Conservation (phyloP, 768 basidiomycete genomes). For the Cystobasidium tubakii region DNA sequence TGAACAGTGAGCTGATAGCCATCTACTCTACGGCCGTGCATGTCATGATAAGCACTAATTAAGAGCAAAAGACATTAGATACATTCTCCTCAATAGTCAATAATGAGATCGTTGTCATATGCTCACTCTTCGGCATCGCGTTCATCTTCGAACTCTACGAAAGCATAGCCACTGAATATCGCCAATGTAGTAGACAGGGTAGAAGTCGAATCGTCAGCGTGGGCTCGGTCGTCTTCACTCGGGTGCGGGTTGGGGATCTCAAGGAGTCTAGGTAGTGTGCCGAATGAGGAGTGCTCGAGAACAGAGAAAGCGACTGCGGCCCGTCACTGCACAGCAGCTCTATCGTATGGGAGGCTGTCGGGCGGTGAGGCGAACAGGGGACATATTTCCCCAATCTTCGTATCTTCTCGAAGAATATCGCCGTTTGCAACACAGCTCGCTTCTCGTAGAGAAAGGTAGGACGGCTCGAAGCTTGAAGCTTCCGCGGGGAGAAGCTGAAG, state of each 20-base stretch:
- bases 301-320: too few species aligned
- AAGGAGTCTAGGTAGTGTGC: background rate
- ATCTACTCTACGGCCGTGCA: constrained; percentile 29
- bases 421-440: too few species aligned
- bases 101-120: too few species aligned
- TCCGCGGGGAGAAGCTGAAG: background rate
- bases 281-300: too few species aligned
- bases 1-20: constrained; percentile 32
- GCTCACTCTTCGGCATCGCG: constrained; percentile 30
- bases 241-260: background rate
- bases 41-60: constrained; percentile 24
- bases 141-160: constrained; percentile 29
- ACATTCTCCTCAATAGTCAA: background rate
- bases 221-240: background rate
- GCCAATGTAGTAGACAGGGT: background rate
- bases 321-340: too few species aligned
- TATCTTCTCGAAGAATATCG: too few species aligned
- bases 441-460: too few species aligned
- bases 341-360: too few species aligned
- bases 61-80: background rate
- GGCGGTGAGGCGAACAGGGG: too few species aligned
- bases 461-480: background rate
- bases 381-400: too few species aligned
- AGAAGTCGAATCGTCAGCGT: constrained; percentile 1
- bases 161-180: constrained; percentile 23